A percentile compares a stretch with the other conserved stretches of the same genome.
Conservation (phyloP, 2,329 filamentous ascomycete genomes). For the Talaromyces sp. region DNA sequence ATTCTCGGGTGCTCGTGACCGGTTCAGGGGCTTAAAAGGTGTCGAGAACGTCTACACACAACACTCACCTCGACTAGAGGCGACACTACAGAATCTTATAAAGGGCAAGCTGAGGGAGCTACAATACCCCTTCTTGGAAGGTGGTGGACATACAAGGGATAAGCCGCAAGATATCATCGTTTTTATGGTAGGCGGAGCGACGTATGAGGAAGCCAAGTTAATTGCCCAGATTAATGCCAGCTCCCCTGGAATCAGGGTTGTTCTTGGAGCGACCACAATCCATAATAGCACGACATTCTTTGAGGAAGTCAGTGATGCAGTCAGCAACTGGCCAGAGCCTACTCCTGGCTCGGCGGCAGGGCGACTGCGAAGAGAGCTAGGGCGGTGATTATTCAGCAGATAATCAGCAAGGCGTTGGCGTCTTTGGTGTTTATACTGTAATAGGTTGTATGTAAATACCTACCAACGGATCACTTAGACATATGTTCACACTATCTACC, state of each 20-base stretch:
- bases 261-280: slow-evolving; percentile 81
- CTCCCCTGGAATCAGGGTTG: slow-evolving; percentile 81
- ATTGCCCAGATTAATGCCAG: slow-evolving; percentile 92
- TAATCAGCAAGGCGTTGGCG: slow-evolving; percentile 11
- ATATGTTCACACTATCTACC: background rate
- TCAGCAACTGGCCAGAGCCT: slow-evolving; percentile 77
- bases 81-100: slow-evolving; percentile 85
- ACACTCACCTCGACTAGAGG: slow-evolving; percentile 83
- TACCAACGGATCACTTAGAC: background rate
- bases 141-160: slow-evolving; percentile 78
- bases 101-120: slow-evolving; percentile 83
- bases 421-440: background rate
- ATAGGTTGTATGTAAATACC: background rate
- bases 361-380: slow-evolving; percentile 60
- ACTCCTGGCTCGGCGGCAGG: slow-evolving; percentile 58
- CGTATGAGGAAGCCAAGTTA: slow-evolving; percentile 96
- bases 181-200: slow-evolving; percentile 89
- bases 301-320: slow-evolving; percentile 86
- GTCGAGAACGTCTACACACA: slow-evolving; percentile 99
- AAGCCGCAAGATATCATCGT: slow-evolving; percentile 96
- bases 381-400: slow-evolving; percentile 38
- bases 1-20: slow-evolving; percentile 79
- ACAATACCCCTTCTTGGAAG: slow-evolving; percentile 91
- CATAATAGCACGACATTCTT: slow-evolving; percentile 86
- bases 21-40: slow-evolving; percentile 91